Base-by-base conservation (phyloP, 106 monocot genomes). In the Phalaenopsis aphrodite region DNA sequence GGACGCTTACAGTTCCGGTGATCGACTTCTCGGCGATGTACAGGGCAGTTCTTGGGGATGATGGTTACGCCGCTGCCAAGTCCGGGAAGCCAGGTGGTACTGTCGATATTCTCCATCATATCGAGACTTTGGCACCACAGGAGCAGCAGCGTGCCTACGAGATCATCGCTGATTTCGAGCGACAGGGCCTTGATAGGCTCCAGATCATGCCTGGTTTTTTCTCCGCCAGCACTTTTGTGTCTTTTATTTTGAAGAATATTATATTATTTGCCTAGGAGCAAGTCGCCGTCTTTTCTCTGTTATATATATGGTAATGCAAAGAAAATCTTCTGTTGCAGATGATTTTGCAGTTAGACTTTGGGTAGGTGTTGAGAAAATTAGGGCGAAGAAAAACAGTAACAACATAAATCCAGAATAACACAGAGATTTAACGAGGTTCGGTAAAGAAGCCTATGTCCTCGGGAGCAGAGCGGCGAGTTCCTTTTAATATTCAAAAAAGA, bases 21-120 rank as follows among this genome's bases (percentile, higher is more conserved):
- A 96, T 96, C 83, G 89, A 98, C 81, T 98, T 98, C 89, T 46
- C 75, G 46, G 94, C 90, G 56, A 94, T 98, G 98, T 89, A 98
- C 81, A 81, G 98, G 21, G 79, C 80, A 23, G 91, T 98, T 78
- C 92, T 98, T 21, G 98, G 98, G 5, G 85, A 84, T 3, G 90
- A 91, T 2, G 66, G 24, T n/a, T 90, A 89, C 67, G 79, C 86
- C 37, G 61, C 87, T 45, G 81, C 87, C 16, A 69, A 78, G 11
- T 48, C 84, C 55, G 43, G 81, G 38, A 69, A 78, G 5, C 55
- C 87, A n/a, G 79, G 87, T 41, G 88, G 86, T 7, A 30, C 77
- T 79, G 39, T 98, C 83, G 98, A 98, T 78, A 93, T 98, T 66
- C 85, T 98, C 47, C 94, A 94, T 84, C 89, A 87, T 81, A 92